Evolutionary conservation across 202 grass and related monocot species (phyloP).

Genomic region (Elaeis oleifera): DNA sequence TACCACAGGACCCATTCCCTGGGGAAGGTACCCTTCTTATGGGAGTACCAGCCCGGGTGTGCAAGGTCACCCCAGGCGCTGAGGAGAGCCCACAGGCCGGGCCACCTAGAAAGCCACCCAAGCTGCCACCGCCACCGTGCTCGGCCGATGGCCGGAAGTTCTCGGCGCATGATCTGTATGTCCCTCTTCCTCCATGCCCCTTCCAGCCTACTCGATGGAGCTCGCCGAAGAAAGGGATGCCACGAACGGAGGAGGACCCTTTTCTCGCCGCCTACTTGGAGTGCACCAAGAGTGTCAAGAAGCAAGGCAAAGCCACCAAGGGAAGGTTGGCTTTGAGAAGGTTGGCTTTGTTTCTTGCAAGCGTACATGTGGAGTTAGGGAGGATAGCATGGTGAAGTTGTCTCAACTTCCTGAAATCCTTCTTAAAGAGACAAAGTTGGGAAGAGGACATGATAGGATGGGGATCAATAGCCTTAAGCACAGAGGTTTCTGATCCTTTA

Average conservation of each 20-base stretch:
- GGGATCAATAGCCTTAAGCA: too few relatives aligned
- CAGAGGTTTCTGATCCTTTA: too few relatives aligned
- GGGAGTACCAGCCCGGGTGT: conserved; percentile 40
- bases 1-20: neutral
- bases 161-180: conserved; percentile 16
- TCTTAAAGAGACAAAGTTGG: too few relatives aligned
- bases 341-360: conserved; percentile 28
- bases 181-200: conserved; percentile 30
- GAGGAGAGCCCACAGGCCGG: neutral
- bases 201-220: conserved; percentile 17
- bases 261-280: conserved; percentile 39
- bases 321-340: conserved; percentile 2
- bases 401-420: conserved; percentile 3
- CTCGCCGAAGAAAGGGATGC: conserved; percentile 10
- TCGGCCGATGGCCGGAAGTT: neutral
- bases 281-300: conserved; percentile 27
- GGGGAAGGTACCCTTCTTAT: conserved; percentile 30
- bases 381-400: conserved; percentile 15
- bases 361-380: conserved; percentile 12
- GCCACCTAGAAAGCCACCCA: neutral
- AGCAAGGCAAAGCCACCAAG: neutral
- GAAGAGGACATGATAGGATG: too few relatives aligned
- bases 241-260: conserved; percentile 24
- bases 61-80: conserved; percentile 2
- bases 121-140: conserved; percentile 20